Base-by-base conservation (phyloP, 345 rosid genomes). In the Citrus maxima region DNA sequence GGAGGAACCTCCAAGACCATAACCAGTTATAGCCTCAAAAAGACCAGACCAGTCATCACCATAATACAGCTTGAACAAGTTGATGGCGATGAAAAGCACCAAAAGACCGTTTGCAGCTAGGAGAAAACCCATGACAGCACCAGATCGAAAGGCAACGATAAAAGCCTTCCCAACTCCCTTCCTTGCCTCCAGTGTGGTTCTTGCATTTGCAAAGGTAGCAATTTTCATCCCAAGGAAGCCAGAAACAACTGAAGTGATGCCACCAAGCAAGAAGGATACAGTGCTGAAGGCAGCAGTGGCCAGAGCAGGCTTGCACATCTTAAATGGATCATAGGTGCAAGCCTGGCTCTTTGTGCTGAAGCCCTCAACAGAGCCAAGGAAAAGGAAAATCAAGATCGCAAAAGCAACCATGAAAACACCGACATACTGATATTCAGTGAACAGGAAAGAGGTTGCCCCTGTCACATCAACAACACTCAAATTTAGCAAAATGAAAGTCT, bases 191-290 rank as follows among this genome's bases (percentile, higher is more conserved):
- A 93, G 85, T 60, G 98, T 93, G 72, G 98, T 93, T 80, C 97
- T 92, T 40, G 98, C 97, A 80, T 93, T 93, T 12, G 98, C 98
- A 77, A 88, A 93, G 13, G 98, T 92, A 27, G 98, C 96, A 80
- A 93, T 93, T 86, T 93, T 93, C 97, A 93, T 93, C 22, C 98
- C 98, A 77, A 92, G 97, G 84, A 93, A 93, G 66, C 98, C 98
- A 80, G 98, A 93, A 51, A 93, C 81, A 59, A 93, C 85, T 32
- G 98, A 92, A 40, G 98, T 93, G 64, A 89, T 30, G 19, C 88
- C 96, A 37, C 98, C 98, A 18, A 93, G 95, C 78, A 92, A 68
- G 78, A 91, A 93, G 70, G 98, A 81, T 64, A 90, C 13, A 19
- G 96, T 93, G 85, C 98, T 92, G 85, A 93, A 93, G 77, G 80